Base-by-base conservation (phyloP, 2,329 filamentous ascomycete genomes). In the Exophiala sp. region DNA sequence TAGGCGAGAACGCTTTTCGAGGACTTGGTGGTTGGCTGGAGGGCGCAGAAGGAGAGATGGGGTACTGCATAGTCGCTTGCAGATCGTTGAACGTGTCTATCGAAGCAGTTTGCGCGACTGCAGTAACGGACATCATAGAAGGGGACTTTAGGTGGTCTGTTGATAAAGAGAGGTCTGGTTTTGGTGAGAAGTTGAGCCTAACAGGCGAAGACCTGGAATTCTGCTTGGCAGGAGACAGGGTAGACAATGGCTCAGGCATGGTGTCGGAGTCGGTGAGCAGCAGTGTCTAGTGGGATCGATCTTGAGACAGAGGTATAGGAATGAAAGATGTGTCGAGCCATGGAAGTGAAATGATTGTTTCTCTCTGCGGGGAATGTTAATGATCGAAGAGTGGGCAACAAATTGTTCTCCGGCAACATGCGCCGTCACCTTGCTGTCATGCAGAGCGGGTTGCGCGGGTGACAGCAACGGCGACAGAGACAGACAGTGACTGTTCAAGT, bases 171-270 rank as follows among this genome's bases (percentile, higher is more conserved):
- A 43, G 18, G 57, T 60, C 24, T 46, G 56, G 22, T 47, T 49
- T 27, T 53, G 50, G 23, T 50, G 46, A 22, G 48, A 53, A 27
- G 52, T 53, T 30, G 53, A 58, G 46, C 53, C 57, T 34, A 61
- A 60, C n/a, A 64, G 68, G 24, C 61, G 60, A 41, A 8, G 61
- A 61, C 52, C 69, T 66, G 35, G 64, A 64, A 55, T 72, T 72
- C 52, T 70, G 68, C 53, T 63, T 66, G 38, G 68, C 69, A 21
- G 68, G 61, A 34, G 68, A 67, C 39, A 72, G 62, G n/a, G 66
- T 65, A 3, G 66, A 70, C 24, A 72, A 58, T 44, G 69, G 68
- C 48, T 65, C 65, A 47, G 68, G 62, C 68, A 71, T 72, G 46
- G 34, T 59, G 53, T 27, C 53, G 41, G 24, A 27, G 24, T 27